phyloP scores from a whole-genome alignment of 2,329 filamentous ascomycete genomes.

The Botrytis fragariae region DNA sequence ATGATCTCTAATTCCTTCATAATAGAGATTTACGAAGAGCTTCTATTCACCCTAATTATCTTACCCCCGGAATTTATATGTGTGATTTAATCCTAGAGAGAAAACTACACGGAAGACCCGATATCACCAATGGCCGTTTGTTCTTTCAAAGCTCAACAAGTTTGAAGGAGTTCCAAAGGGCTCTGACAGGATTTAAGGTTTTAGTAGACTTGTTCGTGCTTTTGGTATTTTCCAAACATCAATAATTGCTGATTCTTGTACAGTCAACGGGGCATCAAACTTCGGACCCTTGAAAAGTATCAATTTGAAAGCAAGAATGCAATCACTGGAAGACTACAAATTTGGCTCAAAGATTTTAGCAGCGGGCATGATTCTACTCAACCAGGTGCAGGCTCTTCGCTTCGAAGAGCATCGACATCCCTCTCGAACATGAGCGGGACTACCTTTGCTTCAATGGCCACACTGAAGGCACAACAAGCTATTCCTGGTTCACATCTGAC shows the following conservation, averaged over 20 bases:
- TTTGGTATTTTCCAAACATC: no score
- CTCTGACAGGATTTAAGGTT: constrained; percentile 3
- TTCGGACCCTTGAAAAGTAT: not conserved
- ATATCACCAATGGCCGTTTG: not conserved
- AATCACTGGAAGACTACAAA: constrained; percentile 5
- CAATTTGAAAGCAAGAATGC: not conserved
- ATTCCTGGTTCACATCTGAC: not conserved
- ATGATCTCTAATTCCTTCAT: not conserved
- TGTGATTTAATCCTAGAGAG: not conserved
- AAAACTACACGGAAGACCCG: no score
- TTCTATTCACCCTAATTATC: not conserved
- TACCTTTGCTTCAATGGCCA: constrained; percentile 12
- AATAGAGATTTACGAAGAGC: constrained; percentile 3
- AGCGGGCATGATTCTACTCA: not conserved
- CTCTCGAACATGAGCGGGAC: constrained; percentile 1
- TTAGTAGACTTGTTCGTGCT: not conserved
- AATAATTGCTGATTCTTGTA: not conserved
- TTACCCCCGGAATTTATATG: not conserved
- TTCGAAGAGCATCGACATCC: not conserved
- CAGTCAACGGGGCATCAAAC: constrained; percentile 7
- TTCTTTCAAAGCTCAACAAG: not conserved
- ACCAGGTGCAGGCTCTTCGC: not conserved
- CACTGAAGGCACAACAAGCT: not conserved
- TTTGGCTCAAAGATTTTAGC: not conserved
- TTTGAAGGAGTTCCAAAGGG: not conserved